phyloP scores from a whole-genome alignment of 1,284 basidiomycete genomes.

The Retiboletus fuscus region DNA sequence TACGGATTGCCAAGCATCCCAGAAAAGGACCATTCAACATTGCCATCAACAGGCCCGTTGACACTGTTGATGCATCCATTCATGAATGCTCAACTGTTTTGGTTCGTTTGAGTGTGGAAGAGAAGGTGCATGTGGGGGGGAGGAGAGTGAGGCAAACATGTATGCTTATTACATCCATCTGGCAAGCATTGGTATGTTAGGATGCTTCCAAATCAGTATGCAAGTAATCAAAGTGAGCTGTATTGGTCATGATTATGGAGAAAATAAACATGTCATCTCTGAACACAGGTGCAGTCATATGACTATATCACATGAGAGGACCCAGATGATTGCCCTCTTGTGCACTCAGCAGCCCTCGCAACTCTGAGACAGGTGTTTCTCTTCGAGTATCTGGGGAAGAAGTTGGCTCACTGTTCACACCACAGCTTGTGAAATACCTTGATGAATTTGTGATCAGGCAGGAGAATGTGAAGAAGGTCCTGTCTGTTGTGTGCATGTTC shows the following conservation, averaged over 20 bases:
- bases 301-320: conserved; percentile 53
- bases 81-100: too few relatives aligned
- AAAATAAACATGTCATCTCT: conserved; percentile 50
- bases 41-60: too few relatives aligned
- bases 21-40: conserved; percentile 78
- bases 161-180: too few relatives aligned
- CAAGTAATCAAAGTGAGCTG: too few relatives aligned
- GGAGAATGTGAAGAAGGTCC: conserved; percentile 90
- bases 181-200: too few relatives aligned
- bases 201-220: too few relatives aligned
- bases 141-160: too few relatives aligned
- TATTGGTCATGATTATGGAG: too few relatives aligned
- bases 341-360: conserved; percentile 61
- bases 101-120: too few relatives aligned
- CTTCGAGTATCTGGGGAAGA: conserved; percentile 1
- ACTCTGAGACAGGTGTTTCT: conserved; percentile 75
- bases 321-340: conserved; percentile 40
- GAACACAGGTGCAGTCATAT: conserved; percentile 59
- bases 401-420: conserved; percentile 23
- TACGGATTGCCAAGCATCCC: conserved; percentile 78
- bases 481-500: conserved; percentile 85
- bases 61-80: too few relatives aligned
- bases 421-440: conserved; percentile 85
- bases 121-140: too few relatives aligned
- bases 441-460: conserved; percentile 95